Percentiles rank a stretch among this genome's conserved stretches.
Evolutionary conservation across 2,329 filamentous ascomycete species (phyloP).

Genomic region (Verticillium albo-atrum): DNA sequence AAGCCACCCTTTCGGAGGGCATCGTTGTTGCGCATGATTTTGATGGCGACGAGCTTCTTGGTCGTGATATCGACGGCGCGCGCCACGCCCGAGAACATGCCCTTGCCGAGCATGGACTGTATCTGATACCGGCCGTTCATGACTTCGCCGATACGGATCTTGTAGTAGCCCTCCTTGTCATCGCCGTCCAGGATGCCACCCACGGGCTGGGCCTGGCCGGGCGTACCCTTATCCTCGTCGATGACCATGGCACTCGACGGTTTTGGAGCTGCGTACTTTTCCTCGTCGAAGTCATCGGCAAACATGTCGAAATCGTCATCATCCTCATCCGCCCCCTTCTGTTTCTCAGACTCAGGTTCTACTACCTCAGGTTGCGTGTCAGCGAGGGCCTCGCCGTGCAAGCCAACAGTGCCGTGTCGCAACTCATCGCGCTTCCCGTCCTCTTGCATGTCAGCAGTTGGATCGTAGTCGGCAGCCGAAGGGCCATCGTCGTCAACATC

Average conservation of each 20-base stretch:
- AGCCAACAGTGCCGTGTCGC: conserved; percentile 51
- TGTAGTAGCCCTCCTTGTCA: conserved; percentile 94
- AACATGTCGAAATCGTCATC: conserved; percentile 85
- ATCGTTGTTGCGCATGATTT: conserved; percentile 96
- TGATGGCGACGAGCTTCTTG: conserved; percentile 82
- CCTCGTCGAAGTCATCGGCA: conserved; percentile 70
- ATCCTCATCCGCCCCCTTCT: conserved; percentile 50
- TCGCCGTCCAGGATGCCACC: conserved; percentile 86
- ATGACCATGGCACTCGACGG: conserved; percentile 29
- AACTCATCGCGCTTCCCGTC: conserved; percentile 69
- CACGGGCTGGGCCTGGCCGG: conserved; percentile 40
- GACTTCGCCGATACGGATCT: conserved; percentile 86
- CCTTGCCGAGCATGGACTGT: conserved; percentile 80
- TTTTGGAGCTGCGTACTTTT: conserved; percentile 57
- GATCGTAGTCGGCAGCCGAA: conserved; percentile 92
- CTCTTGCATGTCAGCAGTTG: conserved; percentile 82
- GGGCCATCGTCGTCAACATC: conserved; percentile 60
- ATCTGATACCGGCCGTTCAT: conserved; percentile 87
- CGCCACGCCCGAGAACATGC: conserved; percentile 96
- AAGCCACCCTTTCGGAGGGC: conserved; percentile 86
- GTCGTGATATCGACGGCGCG: conserved; percentile 75
- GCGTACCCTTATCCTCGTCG: conserved; percentile 44
- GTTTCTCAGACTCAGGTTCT: conserved; percentile 21
- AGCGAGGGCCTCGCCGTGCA: conserved; percentile 37
- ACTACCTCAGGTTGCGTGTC: conserved; percentile 21